Conservation (phyloP, 2,329 filamentous ascomycete genomes). For the Nothomitra cinnamomea region DNA sequence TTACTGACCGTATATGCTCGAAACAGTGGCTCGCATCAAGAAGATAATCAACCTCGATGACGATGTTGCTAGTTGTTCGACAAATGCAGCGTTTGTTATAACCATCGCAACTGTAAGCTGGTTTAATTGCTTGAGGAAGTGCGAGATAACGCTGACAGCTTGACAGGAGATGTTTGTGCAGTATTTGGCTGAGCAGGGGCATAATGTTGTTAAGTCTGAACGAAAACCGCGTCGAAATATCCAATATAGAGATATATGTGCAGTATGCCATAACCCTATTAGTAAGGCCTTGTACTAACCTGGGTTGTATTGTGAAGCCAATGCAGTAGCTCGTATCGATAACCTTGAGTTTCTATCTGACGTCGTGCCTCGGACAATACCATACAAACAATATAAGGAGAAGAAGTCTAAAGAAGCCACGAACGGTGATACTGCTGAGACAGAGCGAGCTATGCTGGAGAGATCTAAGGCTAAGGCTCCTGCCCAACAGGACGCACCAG, state of each 20-base stretch:
- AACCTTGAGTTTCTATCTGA: constrained; percentile 91
- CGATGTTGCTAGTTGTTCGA: constrained; percentile 73
- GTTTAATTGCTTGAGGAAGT: background rate
- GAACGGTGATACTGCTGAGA: constrained; percentile 1
- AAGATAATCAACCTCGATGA: constrained; percentile 85
- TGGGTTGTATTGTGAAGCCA: constrained; percentile 35
- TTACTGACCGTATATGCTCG: constrained; percentile 1
- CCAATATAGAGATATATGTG: constrained; percentile 87
- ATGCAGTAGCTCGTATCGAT: constrained; percentile 72
- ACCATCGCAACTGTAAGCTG: constrained; percentile 62
- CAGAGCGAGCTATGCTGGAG: background rate
- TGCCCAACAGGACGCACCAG: background rate
- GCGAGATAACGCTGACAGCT: constrained; percentile 7
- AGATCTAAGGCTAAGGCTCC: background rate
- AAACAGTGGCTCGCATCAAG: constrained; percentile 76
- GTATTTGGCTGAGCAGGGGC: constrained; percentile 67
- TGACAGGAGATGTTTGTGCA: constrained; percentile 83
- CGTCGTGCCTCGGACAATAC: constrained; percentile 70
- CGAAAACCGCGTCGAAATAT: constrained; percentile 84
- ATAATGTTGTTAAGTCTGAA: constrained; percentile 80
- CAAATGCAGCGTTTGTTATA: constrained; percentile 87
- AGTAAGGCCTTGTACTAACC: background rate
- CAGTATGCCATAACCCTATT: constrained; percentile 12
- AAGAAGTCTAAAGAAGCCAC: constrained; percentile 27
- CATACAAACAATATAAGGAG: constrained; percentile 64